Evolutionary conservation across 768 basidiomycete species (phyloP).

Genomic region (Hygrocybe coccinea): DNA sequence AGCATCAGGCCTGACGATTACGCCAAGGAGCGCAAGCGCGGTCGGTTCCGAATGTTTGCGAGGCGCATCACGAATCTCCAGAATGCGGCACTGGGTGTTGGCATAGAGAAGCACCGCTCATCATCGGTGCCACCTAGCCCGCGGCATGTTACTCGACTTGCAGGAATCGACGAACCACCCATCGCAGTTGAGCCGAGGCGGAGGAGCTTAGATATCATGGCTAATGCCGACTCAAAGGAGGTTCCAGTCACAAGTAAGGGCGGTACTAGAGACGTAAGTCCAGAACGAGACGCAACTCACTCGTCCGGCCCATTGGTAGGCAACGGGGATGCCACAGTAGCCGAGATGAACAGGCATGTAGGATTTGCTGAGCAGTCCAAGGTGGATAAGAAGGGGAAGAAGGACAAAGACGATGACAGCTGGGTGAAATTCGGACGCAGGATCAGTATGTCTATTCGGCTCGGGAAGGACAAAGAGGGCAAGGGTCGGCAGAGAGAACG

Average conservation of each 20-base stretch:
- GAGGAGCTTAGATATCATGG: conserved; percentile 41
- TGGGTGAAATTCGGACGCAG: conserved; percentile 66
- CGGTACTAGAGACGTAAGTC: conserved; percentile 1
- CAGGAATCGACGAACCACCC: conserved; percentile 32
- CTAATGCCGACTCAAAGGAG: conserved; percentile 17
- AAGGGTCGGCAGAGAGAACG: conserved; percentile 31
- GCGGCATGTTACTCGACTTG: conserved; percentile 19
- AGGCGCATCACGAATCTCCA: conserved; percentile 51
- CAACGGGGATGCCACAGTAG: conserved; percentile 5
- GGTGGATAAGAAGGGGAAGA: conserved; percentile 28
- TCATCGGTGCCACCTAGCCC: conserved; percentile 54
- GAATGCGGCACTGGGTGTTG: conserved; percentile 17
- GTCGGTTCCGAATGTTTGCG: conserved; percentile 70
- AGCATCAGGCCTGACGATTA: conserved; percentile 84
- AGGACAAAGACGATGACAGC: conserved; percentile 39
- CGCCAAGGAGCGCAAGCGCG: conserved; percentile 65
- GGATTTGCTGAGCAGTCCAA: conserved; percentile 21
- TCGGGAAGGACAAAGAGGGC: conserved; percentile 38
- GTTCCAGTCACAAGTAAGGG: conserved; percentile 1
- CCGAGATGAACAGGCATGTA: neutral
- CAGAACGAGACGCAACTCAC: neutral
- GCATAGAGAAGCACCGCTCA: conserved; percentile 41
- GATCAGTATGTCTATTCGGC: conserved; percentile 55
- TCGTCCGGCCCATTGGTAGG: neutral
- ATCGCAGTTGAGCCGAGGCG: conserved; percentile 36